A percentile compares a stretch with the other conserved stretches of the same genome.
Conservation (phyloP, 305 asterid species). For the Fraxinus baroniana region DNA sequence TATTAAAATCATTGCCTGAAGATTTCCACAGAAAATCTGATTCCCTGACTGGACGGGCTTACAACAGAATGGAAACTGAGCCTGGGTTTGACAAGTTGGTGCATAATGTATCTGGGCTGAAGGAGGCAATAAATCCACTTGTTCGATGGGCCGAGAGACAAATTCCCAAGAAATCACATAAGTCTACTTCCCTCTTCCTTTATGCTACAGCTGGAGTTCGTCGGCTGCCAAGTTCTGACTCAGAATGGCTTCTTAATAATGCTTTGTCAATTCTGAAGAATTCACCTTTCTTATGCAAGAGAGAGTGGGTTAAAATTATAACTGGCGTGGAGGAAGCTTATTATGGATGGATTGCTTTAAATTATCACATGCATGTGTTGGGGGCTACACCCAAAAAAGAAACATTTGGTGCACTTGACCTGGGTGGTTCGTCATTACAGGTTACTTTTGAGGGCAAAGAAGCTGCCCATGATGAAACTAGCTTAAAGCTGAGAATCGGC, state of each 20-base stretch:
- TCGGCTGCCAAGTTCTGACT: constrained; percentile 55
- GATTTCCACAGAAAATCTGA: constrained; percentile 49
- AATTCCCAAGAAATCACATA: constrained; percentile 45
- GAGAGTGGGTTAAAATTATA: constrained; percentile 58
- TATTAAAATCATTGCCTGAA: constrained; percentile 77
- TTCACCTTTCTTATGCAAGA: constrained; percentile 51
- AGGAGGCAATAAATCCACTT: constrained; percentile 54
- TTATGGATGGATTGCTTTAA: constrained; percentile 64
- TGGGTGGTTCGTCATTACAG: constrained; percentile 68
- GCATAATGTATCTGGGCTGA: constrained; percentile 67
- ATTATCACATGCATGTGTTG: constrained; percentile 48
- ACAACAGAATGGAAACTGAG: constrained; percentile 90
- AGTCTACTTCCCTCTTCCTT: constrained; percentile 56
- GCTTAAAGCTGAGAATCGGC: constrained; percentile 55
- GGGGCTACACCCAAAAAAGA: constrained; percentile 48
- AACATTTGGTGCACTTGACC: constrained; percentile 61
- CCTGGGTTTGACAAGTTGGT: constrained; percentile 98
- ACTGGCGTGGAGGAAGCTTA: constrained; percentile 62
- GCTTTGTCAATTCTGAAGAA: constrained; percentile 48
- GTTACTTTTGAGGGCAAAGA: constrained; percentile 53
- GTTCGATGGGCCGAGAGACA: constrained; percentile 58
- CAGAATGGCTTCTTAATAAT: constrained; percentile 59
- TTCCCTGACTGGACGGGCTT: constrained; percentile 71
- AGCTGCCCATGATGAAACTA: constrained; percentile 34
- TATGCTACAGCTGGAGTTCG: constrained; percentile 68